phyloP scores from a whole-genome alignment of 192 early-diverging fungal genomes.

The Mycoemilia scoparia region DNA sequence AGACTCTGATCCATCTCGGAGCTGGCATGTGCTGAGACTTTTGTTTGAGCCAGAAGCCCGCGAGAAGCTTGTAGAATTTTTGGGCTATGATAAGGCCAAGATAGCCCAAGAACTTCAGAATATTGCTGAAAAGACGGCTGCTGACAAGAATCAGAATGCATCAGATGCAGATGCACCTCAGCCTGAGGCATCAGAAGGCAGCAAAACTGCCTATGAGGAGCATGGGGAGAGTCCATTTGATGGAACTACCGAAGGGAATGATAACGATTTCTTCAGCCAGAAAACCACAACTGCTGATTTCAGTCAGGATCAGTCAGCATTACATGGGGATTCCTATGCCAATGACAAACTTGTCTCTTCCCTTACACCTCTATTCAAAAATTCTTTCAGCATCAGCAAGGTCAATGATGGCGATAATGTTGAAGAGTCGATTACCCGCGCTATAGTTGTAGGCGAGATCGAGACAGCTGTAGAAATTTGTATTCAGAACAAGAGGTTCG shows the following conservation, averaged over 20 bases:
- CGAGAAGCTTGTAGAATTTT: constrained; percentile 63
- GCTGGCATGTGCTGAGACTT: constrained; percentile 69
- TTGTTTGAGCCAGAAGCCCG: constrained; percentile 64
- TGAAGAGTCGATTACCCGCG: constrained; percentile 66
- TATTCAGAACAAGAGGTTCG: constrained; percentile 55
- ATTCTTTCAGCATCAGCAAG: constrained; percentile 2
- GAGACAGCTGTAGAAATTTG: constrained; percentile 80
- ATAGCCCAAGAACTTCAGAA: constrained; percentile 1
- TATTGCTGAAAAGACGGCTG: constrained; percentile 3
- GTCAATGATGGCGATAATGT: constrained; percentile 14
- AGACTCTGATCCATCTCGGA: constrained; percentile 13
- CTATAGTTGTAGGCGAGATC: constrained; percentile 81
- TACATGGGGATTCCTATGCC: neutral
- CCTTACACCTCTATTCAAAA: too few species aligned
- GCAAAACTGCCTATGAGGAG: constrained; percentile 4
- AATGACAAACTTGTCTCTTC: neutral
- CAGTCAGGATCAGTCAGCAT: constrained; percentile 1
- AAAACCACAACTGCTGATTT: constrained; percentile 3
- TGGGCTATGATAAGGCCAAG: constrained; percentile 63
- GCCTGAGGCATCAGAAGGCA: neutral
- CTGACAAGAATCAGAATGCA: constrained; percentile 3
- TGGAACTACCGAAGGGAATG: constrained; percentile 17
- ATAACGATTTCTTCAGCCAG: constrained; percentile 30
- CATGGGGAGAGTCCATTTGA: constrained; percentile 14
- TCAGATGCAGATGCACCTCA: constrained; percentile 2